Evolutionary conservation across 2,329 filamentous ascomycete genomes (phyloP).

Genomic region (Calonectria crousiana): DNA sequence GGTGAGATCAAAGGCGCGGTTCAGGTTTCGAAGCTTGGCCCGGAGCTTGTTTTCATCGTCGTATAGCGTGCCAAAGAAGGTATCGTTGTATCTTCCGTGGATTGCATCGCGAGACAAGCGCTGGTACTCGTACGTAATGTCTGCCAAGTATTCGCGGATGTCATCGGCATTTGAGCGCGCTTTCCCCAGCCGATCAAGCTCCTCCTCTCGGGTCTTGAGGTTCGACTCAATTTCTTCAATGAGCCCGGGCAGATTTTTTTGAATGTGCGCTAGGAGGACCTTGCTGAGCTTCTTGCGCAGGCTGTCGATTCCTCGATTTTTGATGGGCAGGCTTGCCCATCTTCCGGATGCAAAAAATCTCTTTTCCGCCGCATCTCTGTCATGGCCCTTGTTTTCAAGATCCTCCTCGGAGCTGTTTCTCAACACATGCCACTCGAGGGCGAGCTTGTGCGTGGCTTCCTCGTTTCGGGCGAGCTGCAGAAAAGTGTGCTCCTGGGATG

Average conservation of each 20-base stretch:
- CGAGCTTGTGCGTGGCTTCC: constrained; percentile 42
- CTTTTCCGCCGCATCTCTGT: constrained; percentile 47
- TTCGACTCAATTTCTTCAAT: constrained; percentile 43
- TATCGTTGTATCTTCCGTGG: constrained; percentile 47
- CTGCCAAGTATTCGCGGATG: constrained; percentile 49
- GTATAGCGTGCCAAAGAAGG: constrained; percentile 50
- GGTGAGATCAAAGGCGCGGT: constrained; percentile 45
- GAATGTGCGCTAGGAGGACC: constrained; percentile 46
- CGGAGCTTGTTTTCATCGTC: constrained; percentile 43
- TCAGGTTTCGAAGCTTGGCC: constrained; percentile 46
- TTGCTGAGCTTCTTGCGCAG: constrained; percentile 51
- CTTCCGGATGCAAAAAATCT: constrained; percentile 47
- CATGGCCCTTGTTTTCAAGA: constrained; percentile 13
- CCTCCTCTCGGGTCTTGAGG: constrained; percentile 31
- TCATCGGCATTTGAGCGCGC: constrained; percentile 39
- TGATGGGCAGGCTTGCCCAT: constrained; percentile 46
- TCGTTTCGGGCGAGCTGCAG: constrained; percentile 46
- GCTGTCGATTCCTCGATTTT: constrained; percentile 48
- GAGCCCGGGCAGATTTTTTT: constrained; percentile 42
- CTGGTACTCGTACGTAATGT: constrained; percentile 52
- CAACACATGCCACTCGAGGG: constrained; percentile 65
- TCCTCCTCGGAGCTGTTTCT: constrained; percentile 58
- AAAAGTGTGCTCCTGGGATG: constrained; percentile 50
- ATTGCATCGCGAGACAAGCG: constrained; percentile 44
- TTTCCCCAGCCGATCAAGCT: constrained; percentile 37